These are phyloP conservation scores for Moricandia moricandioides DNA, from an alignment of 345 rosid species.

Conservation along the genomic window DNA sequence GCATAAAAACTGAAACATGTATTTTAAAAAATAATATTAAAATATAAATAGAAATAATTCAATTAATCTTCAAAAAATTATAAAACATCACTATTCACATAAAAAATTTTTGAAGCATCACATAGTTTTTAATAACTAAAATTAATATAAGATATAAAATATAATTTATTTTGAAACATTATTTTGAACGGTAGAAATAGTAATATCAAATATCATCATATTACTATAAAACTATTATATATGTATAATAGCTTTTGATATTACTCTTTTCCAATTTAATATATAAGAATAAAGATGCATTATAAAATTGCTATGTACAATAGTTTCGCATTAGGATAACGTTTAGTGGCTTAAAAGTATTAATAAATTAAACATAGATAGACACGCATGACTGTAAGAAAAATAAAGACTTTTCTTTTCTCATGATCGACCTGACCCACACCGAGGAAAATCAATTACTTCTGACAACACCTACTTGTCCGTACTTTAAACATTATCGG, in stretches of 20 bases:
- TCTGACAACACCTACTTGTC: conserved; percentile 46
- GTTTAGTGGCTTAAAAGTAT: conserved; percentile 12
- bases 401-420: neutral
- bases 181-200: no score
- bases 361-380: neutral
- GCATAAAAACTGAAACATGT: no score
- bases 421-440: conserved; percentile 38
- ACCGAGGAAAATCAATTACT: conserved; percentile 23
- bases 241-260: neutral
- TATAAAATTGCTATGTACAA: neutral
- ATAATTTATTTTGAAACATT: no score
- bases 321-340: conserved; percentile 11
- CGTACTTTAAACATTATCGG: conserved; percentile 50
- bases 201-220: neutral
- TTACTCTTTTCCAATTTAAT: neutral
- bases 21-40: no score
- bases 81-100: no score
- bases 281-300: neutral
- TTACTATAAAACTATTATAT: neutral
- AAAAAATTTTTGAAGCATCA: no score
- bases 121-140: no score
- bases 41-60: no score
- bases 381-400: conserved; percentile 17
- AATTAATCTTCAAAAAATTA: no score
- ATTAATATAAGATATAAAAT: no score